Conservation (phyloP, 306 rosid species). For the Prinsepia uniflora region DNA sequence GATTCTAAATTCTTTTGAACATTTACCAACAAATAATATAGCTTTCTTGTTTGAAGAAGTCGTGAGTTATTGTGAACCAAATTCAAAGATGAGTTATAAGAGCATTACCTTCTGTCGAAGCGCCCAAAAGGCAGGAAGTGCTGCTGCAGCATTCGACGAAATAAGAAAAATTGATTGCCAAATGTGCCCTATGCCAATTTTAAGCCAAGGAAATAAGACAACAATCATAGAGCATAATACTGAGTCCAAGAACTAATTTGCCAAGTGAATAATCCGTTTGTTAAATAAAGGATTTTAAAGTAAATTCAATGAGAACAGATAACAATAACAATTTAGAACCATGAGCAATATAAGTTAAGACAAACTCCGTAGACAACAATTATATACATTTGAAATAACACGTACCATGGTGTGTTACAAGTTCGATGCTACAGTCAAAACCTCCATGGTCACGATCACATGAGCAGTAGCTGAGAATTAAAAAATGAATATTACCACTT, state of each 20-base stretch:
- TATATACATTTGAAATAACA: slow-evolving; percentile 18
- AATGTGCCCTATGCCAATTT: slow-evolving; percentile 54
- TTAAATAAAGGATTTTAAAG: neutral
- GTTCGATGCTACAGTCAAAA: slow-evolving; percentile 84
- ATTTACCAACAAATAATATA: neutral
- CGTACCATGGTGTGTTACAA: slow-evolving; percentile 74
- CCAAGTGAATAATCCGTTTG: neutral
- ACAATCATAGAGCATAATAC: slow-evolving; percentile 1
- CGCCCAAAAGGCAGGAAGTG: slow-evolving; percentile 89
- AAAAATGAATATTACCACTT: slow-evolving; percentile 10
- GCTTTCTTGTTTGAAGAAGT: neutral
- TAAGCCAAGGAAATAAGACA: slow-evolving; percentile 17
- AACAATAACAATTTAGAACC: neutral
- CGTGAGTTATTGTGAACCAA: slow-evolving; percentile 8
- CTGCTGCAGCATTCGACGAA: slow-evolving; percentile 81
- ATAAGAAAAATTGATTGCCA: slow-evolving; percentile 78
- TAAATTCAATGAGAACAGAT: neutral
- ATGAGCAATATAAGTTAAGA: neutral
- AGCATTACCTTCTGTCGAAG: slow-evolving; percentile 73
- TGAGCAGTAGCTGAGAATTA: slow-evolving; percentile 68
- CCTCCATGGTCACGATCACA: slow-evolving; percentile 97
- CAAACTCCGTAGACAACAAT: slow-evolving; percentile 3
- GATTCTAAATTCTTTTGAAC: neutral
- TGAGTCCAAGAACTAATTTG: neutral
- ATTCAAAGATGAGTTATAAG: neutral